phyloP scores from a whole-genome alignment of 2,329 filamentous ascomycete species.

The Claviceps maximensis region DNA sequence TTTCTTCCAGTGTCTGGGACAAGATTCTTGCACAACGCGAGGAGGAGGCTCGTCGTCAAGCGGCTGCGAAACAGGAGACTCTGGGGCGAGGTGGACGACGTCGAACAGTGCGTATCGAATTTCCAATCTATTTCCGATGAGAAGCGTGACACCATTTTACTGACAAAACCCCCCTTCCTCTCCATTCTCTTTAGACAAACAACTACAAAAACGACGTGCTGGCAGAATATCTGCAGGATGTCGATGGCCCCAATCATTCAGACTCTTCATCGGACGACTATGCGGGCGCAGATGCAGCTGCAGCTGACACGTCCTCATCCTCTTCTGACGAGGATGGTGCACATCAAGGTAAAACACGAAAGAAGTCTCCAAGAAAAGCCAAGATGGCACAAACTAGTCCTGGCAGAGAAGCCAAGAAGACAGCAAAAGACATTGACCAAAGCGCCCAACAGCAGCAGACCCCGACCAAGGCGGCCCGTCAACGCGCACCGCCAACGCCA shows the following conservation, averaged over 20 bases:
- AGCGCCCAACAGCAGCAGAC: slow-evolving; percentile 6
- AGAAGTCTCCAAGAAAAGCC: slow-evolving; percentile 12
- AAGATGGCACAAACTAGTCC: slow-evolving; percentile 14
- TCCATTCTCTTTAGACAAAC: slow-evolving; percentile 15
- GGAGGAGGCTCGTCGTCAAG: slow-evolving; percentile 59
- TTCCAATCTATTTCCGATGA: background rate
- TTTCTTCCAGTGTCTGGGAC: slow-evolving; percentile 71
- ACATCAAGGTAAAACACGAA: slow-evolving; percentile 24
- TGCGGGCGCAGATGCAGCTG: slow-evolving; percentile 16
- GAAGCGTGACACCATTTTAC: background rate
- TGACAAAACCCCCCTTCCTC: background rate
- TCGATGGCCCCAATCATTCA: slow-evolving; percentile 14
- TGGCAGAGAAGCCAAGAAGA: slow-evolving; percentile 12
- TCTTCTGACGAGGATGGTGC: slow-evolving; percentile 16
- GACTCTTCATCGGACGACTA: slow-evolving; percentile 24
- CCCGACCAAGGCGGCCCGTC: background rate
- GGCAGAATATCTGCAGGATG: slow-evolving; percentile 14
- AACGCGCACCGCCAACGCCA: background rate
- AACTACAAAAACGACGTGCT: slow-evolving; percentile 20
- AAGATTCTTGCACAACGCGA: slow-evolving; percentile 77
- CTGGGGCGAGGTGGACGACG: slow-evolving; percentile 76
- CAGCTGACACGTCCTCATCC: slow-evolving; percentile 14
- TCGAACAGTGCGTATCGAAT: slow-evolving; percentile 26
- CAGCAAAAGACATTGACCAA: slow-evolving; percentile 20
- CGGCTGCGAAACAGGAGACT: slow-evolving; percentile 53